These are phyloP conservation scores for Aspergillus texensis DNA, from an alignment of 2,329 filamentous ascomycete genomes.

Conservation along the genomic window DNA sequence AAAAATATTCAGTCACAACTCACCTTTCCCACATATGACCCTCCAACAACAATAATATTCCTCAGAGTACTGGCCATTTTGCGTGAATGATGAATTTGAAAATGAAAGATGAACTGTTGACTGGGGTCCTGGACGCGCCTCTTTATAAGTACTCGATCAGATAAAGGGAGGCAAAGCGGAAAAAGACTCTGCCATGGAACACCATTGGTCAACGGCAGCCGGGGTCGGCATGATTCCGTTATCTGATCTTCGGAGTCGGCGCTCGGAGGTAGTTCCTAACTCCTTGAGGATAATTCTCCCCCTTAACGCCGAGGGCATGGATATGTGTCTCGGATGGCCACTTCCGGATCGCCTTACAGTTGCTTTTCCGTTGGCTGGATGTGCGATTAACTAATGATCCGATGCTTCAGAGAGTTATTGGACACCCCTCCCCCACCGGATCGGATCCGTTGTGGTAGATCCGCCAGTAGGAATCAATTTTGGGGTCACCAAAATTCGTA, in stretches of 20 bases:
- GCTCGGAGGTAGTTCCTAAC: neutral
- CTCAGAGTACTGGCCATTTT: slow-evolving; percentile 32
- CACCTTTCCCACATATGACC: slow-evolving; percentile 40
- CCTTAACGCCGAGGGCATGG: neutral
- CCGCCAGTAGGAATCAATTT: too few species aligned
- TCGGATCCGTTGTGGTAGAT: too few species aligned
- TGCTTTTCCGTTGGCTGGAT: neutral
- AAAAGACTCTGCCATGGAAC: neutral
- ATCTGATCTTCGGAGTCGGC: neutral
- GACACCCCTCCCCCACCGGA: too few species aligned
- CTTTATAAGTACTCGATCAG: slow-evolving; percentile 1
- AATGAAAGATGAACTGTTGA: neutral
- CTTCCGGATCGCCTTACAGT: neutral
- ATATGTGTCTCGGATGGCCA: neutral
- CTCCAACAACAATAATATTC: slow-evolving; percentile 41
- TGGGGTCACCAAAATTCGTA: too few species aligned
- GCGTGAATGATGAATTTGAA: neutral
- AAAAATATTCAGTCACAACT: neutral
- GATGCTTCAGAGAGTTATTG: too few species aligned
- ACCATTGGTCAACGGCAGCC: neutral
- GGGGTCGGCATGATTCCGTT: neutral
- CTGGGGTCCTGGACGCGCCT: neutral
- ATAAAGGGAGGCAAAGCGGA: neutral
- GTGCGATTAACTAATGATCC: neutral
- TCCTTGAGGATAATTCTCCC: neutral